Percentiles rank a stretch among this genome's conserved stretches.
phyloP scores from a whole-genome alignment of 306 rosid species.

The Cicer pinnatifidum region DNA sequence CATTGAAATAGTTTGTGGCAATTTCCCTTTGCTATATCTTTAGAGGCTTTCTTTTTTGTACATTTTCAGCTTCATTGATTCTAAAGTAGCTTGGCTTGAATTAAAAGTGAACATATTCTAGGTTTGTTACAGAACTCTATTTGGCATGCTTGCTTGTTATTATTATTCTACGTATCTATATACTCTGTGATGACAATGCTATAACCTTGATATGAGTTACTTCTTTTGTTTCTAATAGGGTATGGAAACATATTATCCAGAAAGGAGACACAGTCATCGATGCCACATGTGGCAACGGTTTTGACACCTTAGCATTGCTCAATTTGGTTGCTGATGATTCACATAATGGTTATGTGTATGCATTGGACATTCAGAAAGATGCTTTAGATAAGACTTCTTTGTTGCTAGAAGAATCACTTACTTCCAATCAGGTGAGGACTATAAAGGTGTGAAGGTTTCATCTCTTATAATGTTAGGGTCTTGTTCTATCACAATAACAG shows the following conservation, averaged over 20 bases:
- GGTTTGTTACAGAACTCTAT: constrained; percentile 15
- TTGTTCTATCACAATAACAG: not conserved
- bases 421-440: constrained; percentile 58
- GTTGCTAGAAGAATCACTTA: constrained; percentile 61
- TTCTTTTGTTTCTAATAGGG: constrained; percentile 51
- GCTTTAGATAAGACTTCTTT: constrained; percentile 68
- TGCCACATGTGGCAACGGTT: constrained; percentile 94
- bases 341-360: constrained; percentile 63
- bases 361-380: constrained; percentile 77
- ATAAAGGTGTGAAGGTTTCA: constrained; percentile 14
- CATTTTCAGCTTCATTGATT: constrained; percentile 25
- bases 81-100: constrained; percentile 17
- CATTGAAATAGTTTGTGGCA: not conserved
- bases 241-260: constrained; percentile 71
- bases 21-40: not conserved
- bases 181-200: not conserved
- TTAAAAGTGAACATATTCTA: constrained; percentile 7
- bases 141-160: not conserved
- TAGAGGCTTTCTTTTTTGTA: constrained; percentile 16
- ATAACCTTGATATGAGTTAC: constrained; percentile 23
- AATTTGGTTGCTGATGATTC: constrained; percentile 80
- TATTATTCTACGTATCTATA: constrained; percentile 2
- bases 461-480: not conserved
- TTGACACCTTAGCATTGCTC: constrained; percentile 78
- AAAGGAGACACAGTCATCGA: constrained; percentile 84